Conservation (phyloP, 306 rosid genomes). For the Leucaena leucocephala region DNA sequence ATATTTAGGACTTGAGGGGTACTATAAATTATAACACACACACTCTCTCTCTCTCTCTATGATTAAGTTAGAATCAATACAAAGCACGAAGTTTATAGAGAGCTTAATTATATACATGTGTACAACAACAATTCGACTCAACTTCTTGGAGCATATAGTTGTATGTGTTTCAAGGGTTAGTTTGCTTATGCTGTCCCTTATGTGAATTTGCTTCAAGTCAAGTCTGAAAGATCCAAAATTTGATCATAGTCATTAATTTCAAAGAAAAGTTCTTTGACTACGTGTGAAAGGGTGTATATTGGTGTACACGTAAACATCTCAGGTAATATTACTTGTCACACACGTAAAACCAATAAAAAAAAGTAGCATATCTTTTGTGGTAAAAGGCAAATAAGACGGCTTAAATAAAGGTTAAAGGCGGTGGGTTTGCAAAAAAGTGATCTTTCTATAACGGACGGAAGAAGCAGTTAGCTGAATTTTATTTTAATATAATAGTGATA, state of each 20-base stretch:
- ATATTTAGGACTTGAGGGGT: no score
- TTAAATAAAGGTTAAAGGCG: not conserved
- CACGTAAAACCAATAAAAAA: not conserved
- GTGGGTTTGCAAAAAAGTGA: not conserved
- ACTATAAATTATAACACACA: no score
- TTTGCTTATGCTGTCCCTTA: not conserved
- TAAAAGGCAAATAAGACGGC: not conserved
- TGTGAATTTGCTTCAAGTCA: not conserved
- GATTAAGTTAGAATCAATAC: no score
- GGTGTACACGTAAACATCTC: not conserved
- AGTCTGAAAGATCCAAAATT: not conserved
- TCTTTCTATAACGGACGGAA: not conserved
- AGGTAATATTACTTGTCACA: not conserved
- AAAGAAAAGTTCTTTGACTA: not conserved
- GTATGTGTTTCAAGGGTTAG: not conserved
- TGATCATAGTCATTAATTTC: not conserved
- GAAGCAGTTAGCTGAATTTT: constrained; percentile 5
- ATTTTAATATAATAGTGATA: not conserved
- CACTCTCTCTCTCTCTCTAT: no score
- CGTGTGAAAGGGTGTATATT: not conserved
- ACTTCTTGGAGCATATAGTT: not conserved
- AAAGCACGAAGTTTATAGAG: no score
- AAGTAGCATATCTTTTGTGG: not conserved
- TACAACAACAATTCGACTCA: not conserved
- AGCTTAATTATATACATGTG: no score